Conservation (phyloP, 805 yeast genomes). For the Wickerhamomyces tratensis region DNA sequence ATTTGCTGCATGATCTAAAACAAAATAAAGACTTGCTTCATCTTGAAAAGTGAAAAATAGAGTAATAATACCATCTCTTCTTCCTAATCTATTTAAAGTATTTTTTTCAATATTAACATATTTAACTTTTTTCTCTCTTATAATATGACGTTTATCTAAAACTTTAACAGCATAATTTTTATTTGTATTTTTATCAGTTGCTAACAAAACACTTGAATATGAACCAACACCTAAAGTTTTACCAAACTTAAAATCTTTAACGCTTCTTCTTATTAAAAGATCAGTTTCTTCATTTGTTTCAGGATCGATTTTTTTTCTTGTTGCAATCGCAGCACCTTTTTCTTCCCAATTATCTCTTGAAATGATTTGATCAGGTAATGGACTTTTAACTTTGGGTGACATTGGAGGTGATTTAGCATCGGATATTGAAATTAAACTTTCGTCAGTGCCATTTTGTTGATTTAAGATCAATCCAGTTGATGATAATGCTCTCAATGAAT, state of each 20-base stretch:
- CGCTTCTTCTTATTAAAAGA: constrained; percentile 42
- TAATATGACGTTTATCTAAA: constrained; percentile 66
- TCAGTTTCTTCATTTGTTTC: constrained; percentile 40
- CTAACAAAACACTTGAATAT: constrained; percentile 85
- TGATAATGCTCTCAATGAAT: constrained; percentile 17
- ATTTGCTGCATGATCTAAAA: constrained; percentile 68
- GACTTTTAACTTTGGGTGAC: neutral
- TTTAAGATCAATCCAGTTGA: constrained; percentile 14
- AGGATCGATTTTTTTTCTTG: constrained; percentile 33
- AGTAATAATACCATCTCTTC: constrained; percentile 53
- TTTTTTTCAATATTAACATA: constrained; percentile 79
- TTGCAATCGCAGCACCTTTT: constrained; percentile 48
- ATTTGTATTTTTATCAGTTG: constrained; percentile 67
- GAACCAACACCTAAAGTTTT: constrained; percentile 92
- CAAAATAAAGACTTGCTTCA: constrained; percentile 60
- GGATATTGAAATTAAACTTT: constrained; percentile 8
- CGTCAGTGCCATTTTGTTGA: constrained; percentile 16
- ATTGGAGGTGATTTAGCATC: neutral
- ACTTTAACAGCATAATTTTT: constrained; percentile 76
- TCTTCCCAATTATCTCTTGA: constrained; percentile 40
- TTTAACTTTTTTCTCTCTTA: constrained; percentile 74
- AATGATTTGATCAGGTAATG: neutral
- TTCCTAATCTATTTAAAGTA: constrained; percentile 60
- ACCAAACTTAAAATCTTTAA: constrained; percentile 84
- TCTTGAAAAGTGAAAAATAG: constrained; percentile 76